Conservation (phyloP, 148 eudicot genomes). For the Camellia granthamiana region DNA sequence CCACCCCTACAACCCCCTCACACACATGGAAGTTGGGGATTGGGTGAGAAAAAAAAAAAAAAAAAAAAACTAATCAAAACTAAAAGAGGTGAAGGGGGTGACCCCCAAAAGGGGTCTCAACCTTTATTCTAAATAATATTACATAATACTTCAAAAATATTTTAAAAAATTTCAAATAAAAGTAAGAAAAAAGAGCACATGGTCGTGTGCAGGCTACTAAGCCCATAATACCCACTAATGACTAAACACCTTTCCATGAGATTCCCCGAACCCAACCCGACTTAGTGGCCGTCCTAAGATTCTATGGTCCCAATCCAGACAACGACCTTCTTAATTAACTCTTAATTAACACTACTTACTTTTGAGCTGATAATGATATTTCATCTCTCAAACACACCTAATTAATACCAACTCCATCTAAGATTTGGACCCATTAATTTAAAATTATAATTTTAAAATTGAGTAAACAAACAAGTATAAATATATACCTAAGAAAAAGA, state of each 20-base stretch:
- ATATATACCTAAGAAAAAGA: background rate
- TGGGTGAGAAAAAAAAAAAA: no score
- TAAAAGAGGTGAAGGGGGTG: no score
- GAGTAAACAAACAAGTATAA: background rate
- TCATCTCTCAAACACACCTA: constrained; percentile 15
- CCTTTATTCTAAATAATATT: no score
- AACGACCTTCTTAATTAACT: background rate
- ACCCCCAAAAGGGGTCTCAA: no score
- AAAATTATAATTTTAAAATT: background rate
- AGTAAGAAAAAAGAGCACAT: background rate
- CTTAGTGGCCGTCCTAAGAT: constrained; percentile 41
- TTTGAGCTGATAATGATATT: constrained; percentile 6
- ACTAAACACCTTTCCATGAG: constrained; percentile 18
- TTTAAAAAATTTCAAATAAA: no score
- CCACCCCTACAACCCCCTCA: no score
- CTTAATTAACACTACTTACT: background rate
- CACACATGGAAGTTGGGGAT: no score
- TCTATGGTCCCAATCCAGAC: constrained; percentile 32
- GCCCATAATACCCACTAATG: constrained; percentile 14
- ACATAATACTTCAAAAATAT: no score
- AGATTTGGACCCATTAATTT: background rate
- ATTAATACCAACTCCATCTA: constrained; percentile 38
- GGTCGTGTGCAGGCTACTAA: constrained; percentile 23
- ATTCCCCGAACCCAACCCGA: constrained; percentile 27
- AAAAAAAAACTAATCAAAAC: no score